phyloP scores from a whole-genome alignment of 129 eudicot species.

The Ambrosia trifida region DNA sequence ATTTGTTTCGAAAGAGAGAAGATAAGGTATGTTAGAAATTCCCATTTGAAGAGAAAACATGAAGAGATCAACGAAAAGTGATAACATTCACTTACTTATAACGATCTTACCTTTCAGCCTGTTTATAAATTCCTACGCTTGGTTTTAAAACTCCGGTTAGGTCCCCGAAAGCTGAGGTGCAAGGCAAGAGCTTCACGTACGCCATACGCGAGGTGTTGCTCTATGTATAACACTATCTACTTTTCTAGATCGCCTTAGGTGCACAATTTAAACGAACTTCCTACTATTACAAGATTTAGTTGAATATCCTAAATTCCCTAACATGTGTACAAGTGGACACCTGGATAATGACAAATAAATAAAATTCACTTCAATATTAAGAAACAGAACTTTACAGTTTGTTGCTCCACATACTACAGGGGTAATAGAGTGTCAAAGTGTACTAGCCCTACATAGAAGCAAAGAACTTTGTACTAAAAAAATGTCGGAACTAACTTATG shows the following conservation, averaged over 20 bases:
- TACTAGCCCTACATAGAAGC: neutral
- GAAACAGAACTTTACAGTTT: neutral
- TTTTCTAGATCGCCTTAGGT: too few species aligned
- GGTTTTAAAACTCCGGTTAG: too few species aligned
- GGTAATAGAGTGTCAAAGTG: neutral
- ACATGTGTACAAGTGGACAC: neutral
- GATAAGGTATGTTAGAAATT: neutral
- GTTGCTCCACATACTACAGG: conserved; percentile 7
- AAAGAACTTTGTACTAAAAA: neutral
- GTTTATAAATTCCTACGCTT: neutral
- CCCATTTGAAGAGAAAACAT: neutral
- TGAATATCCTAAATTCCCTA: neutral
- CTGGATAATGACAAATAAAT: neutral
- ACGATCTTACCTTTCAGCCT: neutral
- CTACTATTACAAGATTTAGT: neutral
- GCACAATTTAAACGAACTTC: neutral
- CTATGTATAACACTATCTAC: too few species aligned
- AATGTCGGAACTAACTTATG: neutral
- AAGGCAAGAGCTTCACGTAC: too few species aligned
- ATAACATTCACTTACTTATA: neutral
- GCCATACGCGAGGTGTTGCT: too few species aligned
- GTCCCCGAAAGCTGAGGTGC: too few species aligned
- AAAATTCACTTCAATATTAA: neutral
- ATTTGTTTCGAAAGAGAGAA: neutral
- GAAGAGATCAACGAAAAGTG: neutral